phyloP scores from a whole-genome alignment of 345 rosid genomes.

The Gossypium bickii region DNA sequence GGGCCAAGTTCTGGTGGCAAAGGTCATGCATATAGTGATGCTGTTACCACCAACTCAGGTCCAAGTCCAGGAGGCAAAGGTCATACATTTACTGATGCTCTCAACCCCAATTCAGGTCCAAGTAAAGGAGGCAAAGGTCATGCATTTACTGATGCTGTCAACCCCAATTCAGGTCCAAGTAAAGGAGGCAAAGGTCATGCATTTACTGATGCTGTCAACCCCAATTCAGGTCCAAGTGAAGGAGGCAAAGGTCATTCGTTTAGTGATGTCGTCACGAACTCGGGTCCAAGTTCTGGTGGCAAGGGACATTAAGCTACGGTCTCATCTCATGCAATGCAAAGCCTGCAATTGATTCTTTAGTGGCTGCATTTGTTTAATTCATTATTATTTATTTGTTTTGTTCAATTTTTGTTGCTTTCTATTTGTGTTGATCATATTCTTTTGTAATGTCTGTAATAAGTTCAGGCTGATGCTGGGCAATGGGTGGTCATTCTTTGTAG shows the following conservation, averaged over 20 bases:
- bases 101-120: conserved; percentile 28
- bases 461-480: not conserved
- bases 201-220: conserved; percentile 12
- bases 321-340: not conserved
- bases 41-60: not conserved
- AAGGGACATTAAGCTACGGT: conserved; percentile 4
- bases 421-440: not conserved
- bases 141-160: conserved; percentile 15
- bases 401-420: too few relatives aligned
- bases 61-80: conserved; percentile 21
- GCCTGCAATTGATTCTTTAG: not conserved
- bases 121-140: conserved; percentile 29
- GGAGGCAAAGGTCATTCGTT: conserved; percentile 31
- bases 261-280: conserved; percentile 15
- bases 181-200: conserved; percentile 28
- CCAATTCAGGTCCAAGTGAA: conserved; percentile 30
- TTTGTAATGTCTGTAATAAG: not conserved
- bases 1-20: conserved; percentile 9
- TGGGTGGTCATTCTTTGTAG: not conserved
- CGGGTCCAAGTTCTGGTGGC: conserved; percentile 28
- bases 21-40: conserved; percentile 24
- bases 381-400: too few relatives aligned
- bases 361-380: too few relatives aligned
- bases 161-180: conserved; percentile 31
- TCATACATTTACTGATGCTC: conserved; percentile 19